A percentile compares a stretch with the other conserved stretches of the same genome.
phyloP scores from a whole-genome alignment of 768 basidiomycete genomes.

The Suillus luteus region DNA sequence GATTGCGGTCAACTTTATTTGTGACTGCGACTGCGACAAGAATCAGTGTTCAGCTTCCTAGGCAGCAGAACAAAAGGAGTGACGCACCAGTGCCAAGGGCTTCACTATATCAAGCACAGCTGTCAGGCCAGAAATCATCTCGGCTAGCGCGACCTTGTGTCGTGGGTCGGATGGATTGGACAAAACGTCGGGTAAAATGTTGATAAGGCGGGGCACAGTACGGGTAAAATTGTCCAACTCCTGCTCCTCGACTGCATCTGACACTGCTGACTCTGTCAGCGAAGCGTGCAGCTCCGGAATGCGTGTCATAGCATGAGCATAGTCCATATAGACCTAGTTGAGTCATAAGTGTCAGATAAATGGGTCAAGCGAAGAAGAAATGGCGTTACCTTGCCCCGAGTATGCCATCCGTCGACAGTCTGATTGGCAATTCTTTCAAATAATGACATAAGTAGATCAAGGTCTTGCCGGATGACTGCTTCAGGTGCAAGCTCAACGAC shows the following conservation, averaged over 20 bases:
- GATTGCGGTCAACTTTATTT: conserved; percentile 46
- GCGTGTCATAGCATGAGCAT: conserved; percentile 61
- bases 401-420: conserved; percentile 74
- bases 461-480: conserved; percentile 61
- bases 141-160: conserved; percentile 69
- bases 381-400: conserved; percentile 72
- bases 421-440: conserved; percentile 64
- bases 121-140: conserved; percentile 70
- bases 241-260: conserved; percentile 46
- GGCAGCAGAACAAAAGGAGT: conserved; percentile 9
- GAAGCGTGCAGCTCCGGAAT: conserved; percentile 57
- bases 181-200: conserved; percentile 68
- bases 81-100: conserved; percentile 62
- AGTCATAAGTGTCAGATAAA: conserved; percentile 13
- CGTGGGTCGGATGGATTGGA: conserved; percentile 57
- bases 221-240: conserved; percentile 65
- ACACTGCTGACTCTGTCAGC: conserved; percentile 41
- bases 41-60: conserved; percentile 3
- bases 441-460: conserved; percentile 63
- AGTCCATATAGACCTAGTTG: conserved; percentile 68
- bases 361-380: conserved; percentile 11
- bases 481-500: conserved; percentile 87
- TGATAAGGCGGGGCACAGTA: conserved; percentile 64
- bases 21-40: conserved; percentile 38
- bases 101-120: conserved; percentile 57